A percentile compares a stretch with the other conserved stretches of the same genome.
Evolutionary conservation across 2,329 filamentous ascomycete species (phyloP).

Genomic region (Penicillium brevicompactum): DNA sequence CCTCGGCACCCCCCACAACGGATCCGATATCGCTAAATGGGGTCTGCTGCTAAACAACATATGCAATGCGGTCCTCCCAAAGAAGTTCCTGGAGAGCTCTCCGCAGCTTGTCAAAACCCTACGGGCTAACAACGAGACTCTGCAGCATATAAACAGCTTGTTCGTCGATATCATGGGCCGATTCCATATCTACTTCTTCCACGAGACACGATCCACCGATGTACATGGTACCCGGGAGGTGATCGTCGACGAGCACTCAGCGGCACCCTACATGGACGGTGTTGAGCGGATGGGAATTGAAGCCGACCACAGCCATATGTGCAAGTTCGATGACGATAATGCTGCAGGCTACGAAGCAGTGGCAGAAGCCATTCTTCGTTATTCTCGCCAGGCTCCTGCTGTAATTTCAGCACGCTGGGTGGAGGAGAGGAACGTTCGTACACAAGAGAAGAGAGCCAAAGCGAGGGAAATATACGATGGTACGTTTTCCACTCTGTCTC

Average conservation of each 20-base stretch:
- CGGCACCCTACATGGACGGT: conserved; percentile 68
- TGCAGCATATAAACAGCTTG: conserved; percentile 72
- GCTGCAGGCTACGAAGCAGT: conserved; percentile 66
- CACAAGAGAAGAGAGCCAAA: conserved; percentile 39
- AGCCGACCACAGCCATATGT: conserved; percentile 71
- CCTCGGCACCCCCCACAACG: conserved; percentile 74
- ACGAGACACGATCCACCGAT: conserved; percentile 73
- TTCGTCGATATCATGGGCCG: conserved; percentile 72
- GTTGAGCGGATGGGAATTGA: conserved; percentile 76
- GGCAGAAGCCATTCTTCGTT: conserved; percentile 50
- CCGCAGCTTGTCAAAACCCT: conserved; percentile 69
- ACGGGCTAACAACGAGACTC: conserved; percentile 72
- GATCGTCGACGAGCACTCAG: conserved; percentile 71
- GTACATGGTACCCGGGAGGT: conserved; percentile 64
- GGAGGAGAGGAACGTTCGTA: conserved; percentile 53
- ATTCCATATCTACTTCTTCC: conserved; percentile 75
- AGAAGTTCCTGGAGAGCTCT: conserved; percentile 67
- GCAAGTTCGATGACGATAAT: conserved; percentile 66
- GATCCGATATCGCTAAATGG: conserved; percentile 70
- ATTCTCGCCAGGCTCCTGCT: conserved; percentile 55
- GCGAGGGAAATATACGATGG: conserved; percentile 41
- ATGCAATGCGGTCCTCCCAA: conserved; percentile 65
- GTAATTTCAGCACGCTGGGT: conserved; percentile 62
- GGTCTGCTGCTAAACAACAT: conserved; percentile 68
- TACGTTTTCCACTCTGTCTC: conserved; percentile 18